Base-by-base conservation (phyloP, 495 filamentous ascomycete genomes). In the Parmelia sp. region DNA sequence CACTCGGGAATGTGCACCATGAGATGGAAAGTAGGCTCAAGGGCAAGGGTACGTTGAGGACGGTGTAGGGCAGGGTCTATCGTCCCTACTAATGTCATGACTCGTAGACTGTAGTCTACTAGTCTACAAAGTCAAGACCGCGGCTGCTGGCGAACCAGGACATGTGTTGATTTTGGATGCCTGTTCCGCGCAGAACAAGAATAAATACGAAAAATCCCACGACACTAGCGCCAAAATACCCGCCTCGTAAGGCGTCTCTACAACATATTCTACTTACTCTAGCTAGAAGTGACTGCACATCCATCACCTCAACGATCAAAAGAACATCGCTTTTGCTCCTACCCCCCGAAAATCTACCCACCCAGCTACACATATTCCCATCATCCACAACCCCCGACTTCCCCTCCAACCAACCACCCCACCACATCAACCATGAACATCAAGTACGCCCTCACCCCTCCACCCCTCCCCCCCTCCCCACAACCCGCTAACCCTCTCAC, bases 21-120 rank as follows among this genome's bases (percentile, higher is more conserved):
- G 62, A 58, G 62, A 64, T 58, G 15, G 55, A 64, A 47, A 53
- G 23, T 40, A 23, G 33, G 7, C 39, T 31, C 40, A 23, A 58
- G 40, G 31, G 55, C 62, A 64, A 64, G 47, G 55, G 55, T 64
- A 58, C 51, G 8, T 58, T 19, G 62, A 64, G 62, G 62, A 64
- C 62, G 53, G 21, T 33, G 9, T 12, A 17, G 23, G 4, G 10
- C 19, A 8, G 11, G 17, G n/a, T 14, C 35, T 29, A n/a, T 35
- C 9, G 29, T 37, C 55, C 36, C 10, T 35, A n/a, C 4, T 35
- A n/a, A n/a, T n/a, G 55, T 36, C 12, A 57, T 21, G 36, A 35
- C 31, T 63, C 62, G 62, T 58, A n/a, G n/a, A n/a, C n/a, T n/a
- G n/a, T n/a, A n/a, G n/a, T n/a, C n/a, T n/a, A n/a, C n/a, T n/a